These are phyloP conservation scores for Elaeis guineensis DNA, from an alignment of 176 grass and related monocot species.

Conservation along the genomic window DNA sequence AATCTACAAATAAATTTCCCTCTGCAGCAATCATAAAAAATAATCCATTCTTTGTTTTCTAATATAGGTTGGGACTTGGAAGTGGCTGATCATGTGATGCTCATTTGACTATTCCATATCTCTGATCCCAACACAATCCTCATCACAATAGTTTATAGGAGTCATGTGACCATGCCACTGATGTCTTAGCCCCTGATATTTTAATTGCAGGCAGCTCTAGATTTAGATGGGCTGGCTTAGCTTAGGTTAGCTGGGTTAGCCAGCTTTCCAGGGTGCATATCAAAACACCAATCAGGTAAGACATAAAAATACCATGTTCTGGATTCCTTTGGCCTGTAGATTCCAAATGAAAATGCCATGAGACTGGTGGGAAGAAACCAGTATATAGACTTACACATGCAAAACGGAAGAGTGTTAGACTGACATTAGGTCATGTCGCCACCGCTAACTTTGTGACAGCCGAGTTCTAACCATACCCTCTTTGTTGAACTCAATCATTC, in stretches of 20 bases:
- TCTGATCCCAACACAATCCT: not conserved
- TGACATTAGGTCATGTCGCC: no score
- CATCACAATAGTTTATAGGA: no score
- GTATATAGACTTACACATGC: no score
- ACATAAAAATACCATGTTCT: not conserved
- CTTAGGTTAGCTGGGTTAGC: not conserved
- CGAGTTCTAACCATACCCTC: no score
- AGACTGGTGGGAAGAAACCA: no score
- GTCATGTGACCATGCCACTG: not conserved
- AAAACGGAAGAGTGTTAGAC: no score
- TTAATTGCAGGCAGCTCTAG: not conserved
- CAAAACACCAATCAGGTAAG: not conserved
- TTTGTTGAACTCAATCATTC: no score
- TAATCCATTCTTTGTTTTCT: not conserved
- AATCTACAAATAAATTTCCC: no score
- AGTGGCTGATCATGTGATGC: not conserved
- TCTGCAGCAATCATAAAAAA: not conserved
- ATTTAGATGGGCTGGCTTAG: not conserved
- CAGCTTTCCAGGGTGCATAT: not conserved
- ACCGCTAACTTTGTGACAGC: no score
- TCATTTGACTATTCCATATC: not conserved
- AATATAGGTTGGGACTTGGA: not conserved
- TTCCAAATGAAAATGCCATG: no score
- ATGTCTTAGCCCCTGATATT: not conserved
- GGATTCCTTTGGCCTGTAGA: not conserved